phyloP scores from a whole-genome alignment of 805 yeast genomes.

The Metschnikowia similis region DNA sequence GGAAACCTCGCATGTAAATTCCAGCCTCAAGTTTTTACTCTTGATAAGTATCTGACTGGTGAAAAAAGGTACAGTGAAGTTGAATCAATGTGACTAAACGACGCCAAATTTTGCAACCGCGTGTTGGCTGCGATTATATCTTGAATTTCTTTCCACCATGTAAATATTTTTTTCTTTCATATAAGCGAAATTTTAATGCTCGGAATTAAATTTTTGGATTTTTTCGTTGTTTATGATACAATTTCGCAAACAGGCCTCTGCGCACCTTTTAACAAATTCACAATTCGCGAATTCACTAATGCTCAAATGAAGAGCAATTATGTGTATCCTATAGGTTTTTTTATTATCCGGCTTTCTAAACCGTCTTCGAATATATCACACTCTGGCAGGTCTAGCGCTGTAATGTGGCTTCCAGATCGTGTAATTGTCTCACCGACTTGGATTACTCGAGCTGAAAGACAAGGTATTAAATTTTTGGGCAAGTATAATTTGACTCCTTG shows the following conservation, averaged over 20 bases:
- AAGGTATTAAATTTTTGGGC: not conserved
- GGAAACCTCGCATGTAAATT: not conserved
- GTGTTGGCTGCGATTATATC: too few relatives aligned
- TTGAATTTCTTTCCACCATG: not conserved
- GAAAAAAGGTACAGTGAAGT: not conserved
- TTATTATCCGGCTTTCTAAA: not conserved
- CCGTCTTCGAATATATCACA: not conserved
- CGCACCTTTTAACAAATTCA: too few relatives aligned
- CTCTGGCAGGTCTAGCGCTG: not conserved
- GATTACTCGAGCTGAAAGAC: not conserved
- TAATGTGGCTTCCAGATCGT: not conserved
- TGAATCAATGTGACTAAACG: not conserved
- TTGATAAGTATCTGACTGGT: not conserved
- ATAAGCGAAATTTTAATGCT: not conserved
- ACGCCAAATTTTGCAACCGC: not conserved
- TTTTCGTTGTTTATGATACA: constrained; percentile 4
- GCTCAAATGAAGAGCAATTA: too few relatives aligned
- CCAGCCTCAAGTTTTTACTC: not conserved
- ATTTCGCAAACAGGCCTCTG: not conserved
- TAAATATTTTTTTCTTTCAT: not conserved
- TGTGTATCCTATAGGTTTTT: too few relatives aligned
- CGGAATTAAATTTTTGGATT: not conserved
- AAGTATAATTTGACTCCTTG: not conserved
- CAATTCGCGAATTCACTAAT: too few relatives aligned
- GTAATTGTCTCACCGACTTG: not conserved